These are phyloP conservation scores for Moniliophthora roreri DNA, from an alignment of 1,284 basidiomycete genomes.

Conservation along the genomic window DNA sequence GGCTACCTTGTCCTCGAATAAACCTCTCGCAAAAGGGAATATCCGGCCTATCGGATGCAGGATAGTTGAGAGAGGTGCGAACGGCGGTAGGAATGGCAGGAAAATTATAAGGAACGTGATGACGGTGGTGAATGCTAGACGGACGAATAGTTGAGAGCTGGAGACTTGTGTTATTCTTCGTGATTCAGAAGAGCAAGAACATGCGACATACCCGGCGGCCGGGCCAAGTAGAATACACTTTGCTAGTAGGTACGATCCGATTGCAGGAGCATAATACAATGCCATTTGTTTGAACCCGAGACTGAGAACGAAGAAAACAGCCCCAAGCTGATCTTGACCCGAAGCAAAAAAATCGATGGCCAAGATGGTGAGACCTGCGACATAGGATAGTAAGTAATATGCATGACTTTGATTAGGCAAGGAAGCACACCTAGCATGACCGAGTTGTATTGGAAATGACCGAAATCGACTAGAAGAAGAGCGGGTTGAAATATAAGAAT, in stretches of 20 bases:
- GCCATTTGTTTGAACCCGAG: slow-evolving; percentile 96
- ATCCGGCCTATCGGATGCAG: slow-evolving; percentile 77
- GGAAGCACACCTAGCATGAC: slow-evolving; percentile 75
- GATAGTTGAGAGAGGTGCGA: slow-evolving; percentile 48
- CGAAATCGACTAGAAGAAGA: slow-evolving; percentile 83
- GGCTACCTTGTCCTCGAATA: slow-evolving; percentile 96
- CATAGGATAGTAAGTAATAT: slow-evolving; percentile 2
- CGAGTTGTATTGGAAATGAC: slow-evolving; percentile 93
- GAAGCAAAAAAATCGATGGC: slow-evolving; percentile 69
- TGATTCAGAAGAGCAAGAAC: neutral
- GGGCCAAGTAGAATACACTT: slow-evolving; percentile 78
- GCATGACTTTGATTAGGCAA: neutral
- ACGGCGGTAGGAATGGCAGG: slow-evolving; percentile 69
- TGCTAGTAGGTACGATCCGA: slow-evolving; percentile 81
- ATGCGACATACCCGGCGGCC: slow-evolving; percentile 56
- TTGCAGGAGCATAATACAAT: slow-evolving; percentile 89
- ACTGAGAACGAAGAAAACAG: slow-evolving; percentile 80
- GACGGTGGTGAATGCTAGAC: slow-evolving; percentile 60
- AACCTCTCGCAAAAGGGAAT: slow-evolving; percentile 86
- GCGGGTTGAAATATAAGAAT: slow-evolving; percentile 82
- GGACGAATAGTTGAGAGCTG: slow-evolving; percentile 66
- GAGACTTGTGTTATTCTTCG: slow-evolving; percentile 11
- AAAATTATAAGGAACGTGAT: slow-evolving; percentile 72
- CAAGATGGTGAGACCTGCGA: slow-evolving; percentile 67
- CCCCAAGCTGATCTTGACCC: slow-evolving; percentile 73